Conservation (phyloP, 2,329 filamentous ascomycete genomes). For the Davidsoniella australis region DNA sequence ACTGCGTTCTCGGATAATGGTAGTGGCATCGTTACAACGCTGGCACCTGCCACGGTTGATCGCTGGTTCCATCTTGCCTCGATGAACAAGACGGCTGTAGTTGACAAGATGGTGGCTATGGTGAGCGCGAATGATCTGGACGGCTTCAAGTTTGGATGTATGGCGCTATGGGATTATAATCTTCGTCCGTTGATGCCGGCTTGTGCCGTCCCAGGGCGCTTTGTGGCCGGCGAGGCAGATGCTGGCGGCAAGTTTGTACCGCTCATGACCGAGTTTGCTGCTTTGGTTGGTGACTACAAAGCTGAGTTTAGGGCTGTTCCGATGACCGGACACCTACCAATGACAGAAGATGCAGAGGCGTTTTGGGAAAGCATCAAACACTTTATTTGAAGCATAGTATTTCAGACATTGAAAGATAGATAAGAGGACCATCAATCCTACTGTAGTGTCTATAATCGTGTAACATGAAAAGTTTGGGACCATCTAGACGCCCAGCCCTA, state of each 20-base stretch:
- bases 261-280: conserved; percentile 62
- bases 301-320: conserved; percentile 49
- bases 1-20: conserved; percentile 42
- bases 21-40: conserved; percentile 39
- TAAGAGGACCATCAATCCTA: background rate
- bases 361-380: conserved; percentile 47
- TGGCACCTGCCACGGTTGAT: conserved; percentile 54
- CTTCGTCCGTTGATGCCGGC: conserved; percentile 37
- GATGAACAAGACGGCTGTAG: conserved; percentile 25
- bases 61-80: conserved; percentile 59
- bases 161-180: conserved; percentile 57
- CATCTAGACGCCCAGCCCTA: background rate
- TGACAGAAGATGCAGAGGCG: conserved; percentile 56
- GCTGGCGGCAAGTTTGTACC: conserved; percentile 54
- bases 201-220: conserved; percentile 41
- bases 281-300: conserved; percentile 33
- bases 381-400: conserved; percentile 30
- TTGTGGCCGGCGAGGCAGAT: conserved; percentile 59
- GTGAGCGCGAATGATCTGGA: conserved; percentile 51
- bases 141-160: conserved; percentile 51
- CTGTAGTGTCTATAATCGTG: background rate
- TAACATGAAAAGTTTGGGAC: background rate
- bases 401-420: background rate
- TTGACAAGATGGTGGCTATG: conserved; percentile 46
- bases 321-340: conserved; percentile 62